Percentiles rank a stretch among this genome's conserved stretches.
Conservation (phyloP, 768 basidiomycete genomes). For the Boletus sp. region DNA sequence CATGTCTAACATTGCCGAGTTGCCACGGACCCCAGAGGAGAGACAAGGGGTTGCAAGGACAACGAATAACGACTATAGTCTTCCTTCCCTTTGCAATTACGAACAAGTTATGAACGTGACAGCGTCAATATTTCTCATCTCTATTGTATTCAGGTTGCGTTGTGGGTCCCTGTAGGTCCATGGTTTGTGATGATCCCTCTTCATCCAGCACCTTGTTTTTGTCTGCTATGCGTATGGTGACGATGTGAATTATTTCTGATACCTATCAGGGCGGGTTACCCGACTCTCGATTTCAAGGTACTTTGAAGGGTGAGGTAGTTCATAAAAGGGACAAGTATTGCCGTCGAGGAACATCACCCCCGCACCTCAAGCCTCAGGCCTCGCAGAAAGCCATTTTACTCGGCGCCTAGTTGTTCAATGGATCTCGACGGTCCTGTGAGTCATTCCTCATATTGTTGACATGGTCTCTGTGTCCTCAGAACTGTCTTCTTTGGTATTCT, state of each 20-base stretch:
- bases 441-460: not conserved
- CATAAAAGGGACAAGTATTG: slow-evolving; percentile 15
- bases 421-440: slow-evolving; percentile 15
- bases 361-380: not conserved
- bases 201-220: slow-evolving; percentile 13
- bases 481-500: not conserved
- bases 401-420: slow-evolving; percentile 5
- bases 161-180: slow-evolving; percentile 27
- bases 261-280: not conserved
- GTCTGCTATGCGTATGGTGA: slow-evolving; percentile 7
- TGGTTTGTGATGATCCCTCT: not conserved
- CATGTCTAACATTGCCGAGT: not conserved
- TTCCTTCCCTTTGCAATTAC: not conserved
- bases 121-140: not conserved
- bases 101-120: not conserved
- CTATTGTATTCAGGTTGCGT: slow-evolving; percentile 17
- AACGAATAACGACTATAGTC: not conserved
- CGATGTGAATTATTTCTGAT: slow-evolving; percentile 6
- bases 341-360: not conserved
- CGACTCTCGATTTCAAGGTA: not conserved
- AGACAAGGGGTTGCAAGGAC: slow-evolving; percentile 14
- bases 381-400: not conserved
- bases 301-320: not conserved
- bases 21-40: not conserved
- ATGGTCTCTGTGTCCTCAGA: not conserved